Percentiles rank a stretch among this genome's conserved stretches.
Evolutionary conservation across 495 filamentous ascomycete species (phyloP).

Genomic region (Xylaria longipes): DNA sequence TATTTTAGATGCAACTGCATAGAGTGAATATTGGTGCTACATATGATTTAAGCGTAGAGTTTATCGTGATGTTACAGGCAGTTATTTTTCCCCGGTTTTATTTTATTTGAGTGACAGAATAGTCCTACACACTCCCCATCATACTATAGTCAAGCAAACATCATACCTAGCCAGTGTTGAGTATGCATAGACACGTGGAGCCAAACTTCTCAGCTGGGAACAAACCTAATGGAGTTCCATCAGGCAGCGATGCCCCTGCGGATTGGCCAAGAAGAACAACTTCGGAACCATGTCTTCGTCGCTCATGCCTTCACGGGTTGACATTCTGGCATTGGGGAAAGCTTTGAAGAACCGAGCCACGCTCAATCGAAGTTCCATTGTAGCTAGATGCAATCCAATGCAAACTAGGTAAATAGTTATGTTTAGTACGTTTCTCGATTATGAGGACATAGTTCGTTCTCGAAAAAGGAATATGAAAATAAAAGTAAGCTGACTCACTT

Average conservation of each 20-base stretch:
- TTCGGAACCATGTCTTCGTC: slow-evolving; percentile 22
- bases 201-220: not conserved
- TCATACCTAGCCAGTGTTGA: not conserved
- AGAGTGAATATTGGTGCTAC: not conserved
- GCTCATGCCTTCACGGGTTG: slow-evolving; percentile 18
- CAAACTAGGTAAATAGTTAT: slow-evolving; percentile 14
- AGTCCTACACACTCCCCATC: not conserved
- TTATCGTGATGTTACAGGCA: not conserved
- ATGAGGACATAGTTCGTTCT: not conserved
- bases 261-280: slow-evolving; percentile 13
- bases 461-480: not conserved
- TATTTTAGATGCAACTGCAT: not conserved
- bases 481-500: slow-evolving; percentile 13
- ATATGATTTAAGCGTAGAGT: not conserved
- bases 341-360: slow-evolving; percentile 26
- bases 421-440: not conserved
- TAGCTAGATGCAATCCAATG: slow-evolving; percentile 27
- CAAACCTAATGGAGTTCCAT: slow-evolving; percentile 13
- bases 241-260: slow-evolving; percentile 22
- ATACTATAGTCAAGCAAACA: not conserved
- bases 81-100: not conserved
- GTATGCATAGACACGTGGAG: not conserved
- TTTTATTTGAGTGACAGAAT: not conserved
- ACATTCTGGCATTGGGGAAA: slow-evolving; percentile 24
- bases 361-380: slow-evolving; percentile 23